These are phyloP conservation scores for Ambrosiella xylebori DNA, from an alignment of 2,329 filamentous ascomycete species.

Conservation along the genomic window DNA sequence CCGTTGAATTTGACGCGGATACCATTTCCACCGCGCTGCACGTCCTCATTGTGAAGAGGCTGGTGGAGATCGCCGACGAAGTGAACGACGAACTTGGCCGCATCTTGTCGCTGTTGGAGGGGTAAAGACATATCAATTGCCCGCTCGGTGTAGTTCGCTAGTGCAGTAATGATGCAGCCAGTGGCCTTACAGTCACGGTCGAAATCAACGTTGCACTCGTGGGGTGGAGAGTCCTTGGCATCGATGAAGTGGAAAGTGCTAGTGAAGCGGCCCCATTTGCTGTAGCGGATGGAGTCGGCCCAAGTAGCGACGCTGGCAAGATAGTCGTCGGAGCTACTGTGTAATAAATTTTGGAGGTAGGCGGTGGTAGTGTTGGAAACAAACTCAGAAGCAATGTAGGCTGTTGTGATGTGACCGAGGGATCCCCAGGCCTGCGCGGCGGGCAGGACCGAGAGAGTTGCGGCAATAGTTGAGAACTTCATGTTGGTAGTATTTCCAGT, in stretches of 20 bases:
- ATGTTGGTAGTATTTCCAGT: slow-evolving; percentile 15
- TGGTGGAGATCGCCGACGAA: slow-evolving; percentile 57
- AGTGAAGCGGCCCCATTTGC: slow-evolving; percentile 42
- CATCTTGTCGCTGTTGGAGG: slow-evolving; percentile 33
- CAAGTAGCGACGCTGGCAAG: slow-evolving; percentile 47
- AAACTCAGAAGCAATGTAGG: slow-evolving; percentile 44
- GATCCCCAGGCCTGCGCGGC: slow-evolving; percentile 27
- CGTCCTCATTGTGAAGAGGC: slow-evolving; percentile 48
- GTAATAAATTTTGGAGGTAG: slow-evolving; percentile 40
- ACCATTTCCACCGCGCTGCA: slow-evolving; percentile 48
- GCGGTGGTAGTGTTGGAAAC: slow-evolving; percentile 36
- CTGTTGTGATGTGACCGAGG: slow-evolving; percentile 48
- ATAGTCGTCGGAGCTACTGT: slow-evolving; percentile 37
- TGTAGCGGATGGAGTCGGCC: slow-evolving; percentile 51
- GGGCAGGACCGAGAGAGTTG: slow-evolving; percentile 20
- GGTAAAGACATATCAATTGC: slow-evolving; percentile 30
- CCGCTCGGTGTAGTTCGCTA: slow-evolving; percentile 43
- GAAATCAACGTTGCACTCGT: slow-evolving; percentile 37
- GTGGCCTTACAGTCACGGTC: slow-evolving; percentile 42
- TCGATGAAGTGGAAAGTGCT: slow-evolving; percentile 53
- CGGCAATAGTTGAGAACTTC: slow-evolving; percentile 19
- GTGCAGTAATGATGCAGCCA: slow-evolving; percentile 45
- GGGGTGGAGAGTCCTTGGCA: slow-evolving; percentile 44
- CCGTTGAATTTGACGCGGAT: slow-evolving; percentile 47
- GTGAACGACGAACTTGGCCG: slow-evolving; percentile 49